Evolutionary conservation across 2,329 filamentous ascomycete species (phyloP).

Genomic region (Colletotrichum gigasporum): DNA sequence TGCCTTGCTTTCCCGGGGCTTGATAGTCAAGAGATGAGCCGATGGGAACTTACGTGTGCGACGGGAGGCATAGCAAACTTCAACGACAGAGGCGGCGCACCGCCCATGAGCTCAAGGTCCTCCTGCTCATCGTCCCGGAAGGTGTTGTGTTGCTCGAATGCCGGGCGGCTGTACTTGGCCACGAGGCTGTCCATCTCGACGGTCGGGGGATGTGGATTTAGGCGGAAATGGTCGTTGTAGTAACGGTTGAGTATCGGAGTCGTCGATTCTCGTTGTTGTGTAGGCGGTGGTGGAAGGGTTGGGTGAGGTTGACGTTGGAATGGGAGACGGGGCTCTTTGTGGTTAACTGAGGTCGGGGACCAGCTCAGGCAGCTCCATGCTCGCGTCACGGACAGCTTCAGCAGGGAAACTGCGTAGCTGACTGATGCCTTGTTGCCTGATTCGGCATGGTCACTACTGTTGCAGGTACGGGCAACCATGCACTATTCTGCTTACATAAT

Average conservation of each 20-base stretch:
- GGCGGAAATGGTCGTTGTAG: not conserved
- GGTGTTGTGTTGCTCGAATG: constrained; percentile 74
- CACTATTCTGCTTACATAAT: not conserved
- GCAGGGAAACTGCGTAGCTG: constrained; percentile 34
- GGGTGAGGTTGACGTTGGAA: constrained; percentile 21
- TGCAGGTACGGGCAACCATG: constrained; percentile 26
- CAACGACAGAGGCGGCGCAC: constrained; percentile 75
- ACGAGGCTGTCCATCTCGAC: constrained; percentile 88
- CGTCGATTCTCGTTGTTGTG: constrained; percentile 10
- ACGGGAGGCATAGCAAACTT: constrained; percentile 96
- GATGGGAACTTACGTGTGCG: constrained; percentile 73
- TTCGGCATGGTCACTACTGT: constrained; percentile 2
- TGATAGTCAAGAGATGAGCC: not conserved
- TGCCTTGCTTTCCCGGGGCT: not conserved
- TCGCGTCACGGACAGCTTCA: constrained; percentile 47
- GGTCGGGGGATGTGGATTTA: constrained; percentile 4
- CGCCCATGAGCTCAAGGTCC: constrained; percentile 74
- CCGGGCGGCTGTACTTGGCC: constrained; percentile 86
- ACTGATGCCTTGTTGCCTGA: constrained; percentile 34
- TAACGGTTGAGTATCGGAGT: not conserved
- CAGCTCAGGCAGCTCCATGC: constrained; percentile 54
- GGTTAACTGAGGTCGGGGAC: constrained; percentile 15
- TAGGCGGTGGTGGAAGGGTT: not conserved
- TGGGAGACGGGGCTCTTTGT: constrained; percentile 35
- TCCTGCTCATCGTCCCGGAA: constrained; percentile 66